Base-by-base conservation (phyloP, 768 basidiomycete species). In the Amanita thiersii region DNA sequence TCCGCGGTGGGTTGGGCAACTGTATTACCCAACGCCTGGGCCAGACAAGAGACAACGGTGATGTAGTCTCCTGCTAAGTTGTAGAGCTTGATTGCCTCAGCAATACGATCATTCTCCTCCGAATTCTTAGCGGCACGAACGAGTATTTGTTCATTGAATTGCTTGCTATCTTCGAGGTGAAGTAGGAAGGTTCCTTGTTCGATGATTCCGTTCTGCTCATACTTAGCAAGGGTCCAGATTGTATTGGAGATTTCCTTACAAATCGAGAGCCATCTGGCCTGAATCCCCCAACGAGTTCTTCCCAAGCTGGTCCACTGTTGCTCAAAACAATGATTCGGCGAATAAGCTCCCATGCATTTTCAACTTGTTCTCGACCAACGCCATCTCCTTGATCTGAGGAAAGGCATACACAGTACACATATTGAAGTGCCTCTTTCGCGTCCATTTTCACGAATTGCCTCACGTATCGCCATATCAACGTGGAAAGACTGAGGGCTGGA, bases 41-140 rank as follows among this genome's bases (percentile, higher is more conserved):
- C 89, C 25, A 98, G 81, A 40, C 87, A 88, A 5, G 79, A 71
- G 30, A 97, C 77, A 41, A 98, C 94, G 18, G 87, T 89, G 10
- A 74, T 64, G 56, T 92, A 91, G 48, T 93, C 86, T 24, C 88
- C 87, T 1, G 93, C 93, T 26, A 97, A 78, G 62, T 97, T 93
- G 65, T 91, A 97, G 32, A 99, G 67, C 56, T 92, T 90, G 65
- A 98, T 91, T 2, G 92, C 91, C 57, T 97, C 91, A 1, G 82
- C 72, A 28, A 87, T 71, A 23, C 86, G 83, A 53, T 89, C 81
- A 53, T 91, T 91, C 40, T 84, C 75, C 54, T 89, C 80, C 1
- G 86, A 84, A 48, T 87, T 73, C 21, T 73, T 73, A 0, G 94
- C 94, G 0, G 93, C 89, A 4, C 77, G 77, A 46, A 83, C 65